Percentiles rank a stretch among this genome's conserved stretches.
Evolutionary conservation across 306 rosid species (phyloP).

Genomic region (Betula pendula): DNA sequence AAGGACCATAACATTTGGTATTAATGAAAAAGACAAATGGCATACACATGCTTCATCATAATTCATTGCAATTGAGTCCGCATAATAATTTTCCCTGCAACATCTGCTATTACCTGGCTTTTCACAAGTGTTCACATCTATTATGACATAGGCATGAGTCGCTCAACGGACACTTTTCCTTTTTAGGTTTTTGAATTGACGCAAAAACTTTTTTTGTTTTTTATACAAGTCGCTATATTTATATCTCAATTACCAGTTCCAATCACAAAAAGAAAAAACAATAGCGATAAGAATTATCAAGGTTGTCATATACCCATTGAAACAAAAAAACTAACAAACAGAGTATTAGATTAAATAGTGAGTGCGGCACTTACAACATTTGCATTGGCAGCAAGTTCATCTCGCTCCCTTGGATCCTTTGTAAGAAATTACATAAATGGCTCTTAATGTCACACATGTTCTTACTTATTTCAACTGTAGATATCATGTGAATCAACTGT

Average conservation of each 20-base stretch:
- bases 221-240: too few relatives aligned
- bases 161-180: too few relatives aligned
- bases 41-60: neutral
- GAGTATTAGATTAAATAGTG: neutral
- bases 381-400: constrained; percentile 90
- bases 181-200: too few relatives aligned
- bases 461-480: too few relatives aligned
- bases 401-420: constrained; percentile 98
- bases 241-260: too few relatives aligned
- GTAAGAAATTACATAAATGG: too few relatives aligned
- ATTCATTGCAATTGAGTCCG: constrained; percentile 3
- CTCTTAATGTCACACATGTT: too few relatives aligned
- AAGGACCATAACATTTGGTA: constrained; percentile 17
- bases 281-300: neutral
- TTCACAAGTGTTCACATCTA: neutral
- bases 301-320: neutral
- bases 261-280: neutral
- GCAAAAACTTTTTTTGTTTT: too few relatives aligned
- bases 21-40: constrained; percentile 8
- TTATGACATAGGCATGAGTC: too few relatives aligned
- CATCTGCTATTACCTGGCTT: neutral
- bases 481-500: too few relatives aligned
- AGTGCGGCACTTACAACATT: constrained; percentile 57
- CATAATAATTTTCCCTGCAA: neutral
- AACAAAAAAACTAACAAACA: neutral